Conservation (phyloP, 805 yeast species). For the Saturnispora sanitii region DNA sequence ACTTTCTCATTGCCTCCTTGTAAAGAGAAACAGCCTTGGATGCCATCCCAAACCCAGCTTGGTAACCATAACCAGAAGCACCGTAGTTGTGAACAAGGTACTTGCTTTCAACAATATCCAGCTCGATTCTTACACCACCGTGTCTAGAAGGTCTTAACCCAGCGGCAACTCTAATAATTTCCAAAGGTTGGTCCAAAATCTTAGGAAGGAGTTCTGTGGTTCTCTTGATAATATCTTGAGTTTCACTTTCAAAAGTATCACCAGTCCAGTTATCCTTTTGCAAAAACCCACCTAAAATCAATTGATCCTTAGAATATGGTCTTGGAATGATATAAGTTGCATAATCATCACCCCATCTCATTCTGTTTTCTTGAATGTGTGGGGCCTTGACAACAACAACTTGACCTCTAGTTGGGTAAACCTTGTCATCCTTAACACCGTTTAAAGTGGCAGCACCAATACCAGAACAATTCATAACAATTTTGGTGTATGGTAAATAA, state of each 20-base stretch:
- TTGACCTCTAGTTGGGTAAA: conserved; percentile 75
- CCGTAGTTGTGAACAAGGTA: conserved; percentile 63
- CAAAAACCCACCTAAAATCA: conserved; percentile 67
- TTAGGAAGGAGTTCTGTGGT: conserved; percentile 44
- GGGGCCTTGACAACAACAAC: conserved; percentile 67
- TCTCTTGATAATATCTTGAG: conserved; percentile 51
- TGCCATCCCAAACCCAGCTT: conserved; percentile 57
- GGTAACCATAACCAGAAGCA: conserved; percentile 57
- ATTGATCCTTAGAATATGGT: conserved; percentile 54
- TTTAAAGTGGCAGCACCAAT: conserved; percentile 53
- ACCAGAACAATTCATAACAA: conserved; percentile 71
- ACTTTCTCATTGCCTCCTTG: conserved; percentile 11
- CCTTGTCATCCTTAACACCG: conserved; percentile 52
- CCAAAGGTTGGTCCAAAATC: conserved; percentile 34
- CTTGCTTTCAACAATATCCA: conserved; percentile 33
- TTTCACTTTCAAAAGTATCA: conserved; percentile 47
- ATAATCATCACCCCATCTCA: conserved; percentile 51
- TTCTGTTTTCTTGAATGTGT: conserved; percentile 46
- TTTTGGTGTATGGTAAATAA: conserved; percentile 28
- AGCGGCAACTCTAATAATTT: conserved; percentile 54
- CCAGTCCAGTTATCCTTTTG: conserved; percentile 56
- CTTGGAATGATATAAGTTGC: conserved; percentile 69
- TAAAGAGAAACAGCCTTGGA: conserved; percentile 34
- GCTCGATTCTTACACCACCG: conserved; percentile 68
- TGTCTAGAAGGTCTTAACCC: conserved; percentile 70